Conservation (phyloP, 768 basidiomycete species). For the Suillus sp. region DNA sequence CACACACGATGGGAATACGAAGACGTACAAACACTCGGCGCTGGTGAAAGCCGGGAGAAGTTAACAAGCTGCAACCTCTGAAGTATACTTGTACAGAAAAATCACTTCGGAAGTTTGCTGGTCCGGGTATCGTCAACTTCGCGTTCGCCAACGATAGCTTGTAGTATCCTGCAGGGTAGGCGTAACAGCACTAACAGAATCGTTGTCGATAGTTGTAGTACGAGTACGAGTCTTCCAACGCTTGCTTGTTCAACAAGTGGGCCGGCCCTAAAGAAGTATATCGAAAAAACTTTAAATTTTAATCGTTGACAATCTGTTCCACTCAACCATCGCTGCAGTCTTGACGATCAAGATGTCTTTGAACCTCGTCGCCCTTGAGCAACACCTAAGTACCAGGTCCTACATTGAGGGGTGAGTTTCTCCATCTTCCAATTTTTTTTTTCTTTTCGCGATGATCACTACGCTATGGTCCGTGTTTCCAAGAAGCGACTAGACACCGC, state of each 20-base stretch:
- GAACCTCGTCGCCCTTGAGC: conserved; percentile 74
- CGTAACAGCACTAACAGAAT: not conserved
- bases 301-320: conserved; percentile 19
- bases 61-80: not conserved
- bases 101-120: not conserved
- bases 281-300: conserved; percentile 16
- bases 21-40: not conserved
- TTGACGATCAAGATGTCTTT: conserved; percentile 54
- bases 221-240: not conserved
- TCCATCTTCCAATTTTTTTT: conserved; percentile 13
- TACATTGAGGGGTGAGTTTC: conserved; percentile 87
- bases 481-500: conserved; percentile 94
- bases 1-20: not conserved
- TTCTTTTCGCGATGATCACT: conserved; percentile 57
- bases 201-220: not conserved
- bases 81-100: not conserved
- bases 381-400: conserved; percentile 83
- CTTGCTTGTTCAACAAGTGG: not conserved
- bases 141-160: not conserved
- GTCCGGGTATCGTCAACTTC: not conserved
- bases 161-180: not conserved
- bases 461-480: conserved; percentile 97
- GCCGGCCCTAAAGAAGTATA: conserved; percentile 37
- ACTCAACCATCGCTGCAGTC: not conserved
- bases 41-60: not conserved